Base-by-base conservation (phyloP, 805 yeast genomes). In the Naumovozyma castellii region DNA sequence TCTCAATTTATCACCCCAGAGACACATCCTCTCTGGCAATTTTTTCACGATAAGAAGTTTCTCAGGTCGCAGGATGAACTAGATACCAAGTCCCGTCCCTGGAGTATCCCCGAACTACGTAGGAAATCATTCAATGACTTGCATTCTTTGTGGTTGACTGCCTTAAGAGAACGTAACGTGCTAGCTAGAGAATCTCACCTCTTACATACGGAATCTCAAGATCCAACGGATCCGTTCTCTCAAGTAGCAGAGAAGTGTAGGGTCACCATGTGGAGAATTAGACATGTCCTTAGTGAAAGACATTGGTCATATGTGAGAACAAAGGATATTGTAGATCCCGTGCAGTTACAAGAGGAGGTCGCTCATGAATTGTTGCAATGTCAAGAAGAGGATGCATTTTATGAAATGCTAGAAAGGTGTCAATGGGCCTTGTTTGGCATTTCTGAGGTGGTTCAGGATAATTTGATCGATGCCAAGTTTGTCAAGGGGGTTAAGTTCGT, bases 11-110 rank as follows among this genome's bases (percentile, higher is more conserved):
- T 5, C 15, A 29, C 15, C 8, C 13, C 77, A 12, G 90, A 81
- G 4, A 83, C 82, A 58, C 98, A 92, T 63, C 98, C 97, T 22
- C 69, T 92, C 47, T 92, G 96, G 95, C 88, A 84, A 52, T 92
- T 92, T 59, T 92, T 90, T 66, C 59, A 67, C 32, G 72, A 83
- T 31, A 69, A 78, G 42, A 68, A 72, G 51, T 76, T 78, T 43
- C 64, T 83, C 43, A 73, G 97, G 50, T 57, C 68, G 1, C 62
- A 72, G 2, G 74, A 69, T 2, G 84, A 79, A 17, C 53, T 77
- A 20, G 67, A 73, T 37, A 56, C 61, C 20, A 64, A 67, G 8
- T 79, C 92, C 13, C 72, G 95, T 51, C 67, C 92, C 3, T 92
- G 98, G 98, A 65, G 81, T 4, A 70, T 87, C 39, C 81, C 86